These are phyloP conservation scores for Crinitomyces ghanaensis DNA, from an alignment of 805 yeast species.

Conservation along the genomic window DNA sequence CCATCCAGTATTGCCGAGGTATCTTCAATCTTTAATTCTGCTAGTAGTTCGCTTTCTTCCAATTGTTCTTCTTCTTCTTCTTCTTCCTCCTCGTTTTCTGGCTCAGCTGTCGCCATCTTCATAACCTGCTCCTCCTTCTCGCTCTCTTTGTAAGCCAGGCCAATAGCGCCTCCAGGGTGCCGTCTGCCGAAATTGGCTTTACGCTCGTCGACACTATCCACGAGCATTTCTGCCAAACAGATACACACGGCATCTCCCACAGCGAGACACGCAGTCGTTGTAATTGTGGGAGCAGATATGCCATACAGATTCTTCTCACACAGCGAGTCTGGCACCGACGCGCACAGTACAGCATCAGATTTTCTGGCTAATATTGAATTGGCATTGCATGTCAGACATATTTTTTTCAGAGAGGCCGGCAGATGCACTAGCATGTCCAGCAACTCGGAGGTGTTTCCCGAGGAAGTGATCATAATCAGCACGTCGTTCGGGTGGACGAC, in stretches of 20 bases:
- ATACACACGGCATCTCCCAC: constrained; percentile 70
- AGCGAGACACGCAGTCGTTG: constrained; percentile 65
- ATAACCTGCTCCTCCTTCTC: too few species aligned
- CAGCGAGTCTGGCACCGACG: constrained; percentile 46
- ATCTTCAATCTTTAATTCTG: too few species aligned
- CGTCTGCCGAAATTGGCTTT: constrained; percentile 49
- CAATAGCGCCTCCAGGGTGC: constrained; percentile 92
- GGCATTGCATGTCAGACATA: constrained; percentile 53
- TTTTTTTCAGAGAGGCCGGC: constrained; percentile 39
- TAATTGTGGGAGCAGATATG: constrained; percentile 76
- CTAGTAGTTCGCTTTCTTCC: too few species aligned
- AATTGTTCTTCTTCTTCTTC: too few species aligned
- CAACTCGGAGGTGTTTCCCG: constrained; percentile 78
- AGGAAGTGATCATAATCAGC: constrained; percentile 57
- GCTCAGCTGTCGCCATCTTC: too few species aligned
- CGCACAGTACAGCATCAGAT: constrained; percentile 45
- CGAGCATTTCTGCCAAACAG: constrained; percentile 58
- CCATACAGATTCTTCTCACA: constrained; percentile 62
- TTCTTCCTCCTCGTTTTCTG: too few species aligned
- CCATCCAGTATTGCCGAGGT: too few species aligned
- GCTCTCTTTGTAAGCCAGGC: constrained; percentile 42
- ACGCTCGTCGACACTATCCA: constrained; percentile 43
- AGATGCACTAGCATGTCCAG: constrained; percentile 44
- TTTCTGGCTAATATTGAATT: constrained; percentile 43
- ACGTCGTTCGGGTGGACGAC: constrained; percentile 45